These are phyloP conservation scores for Usnea hakonensis DNA, from an alignment of 495 filamentous ascomycete genomes.

Conservation along the genomic window DNA sequence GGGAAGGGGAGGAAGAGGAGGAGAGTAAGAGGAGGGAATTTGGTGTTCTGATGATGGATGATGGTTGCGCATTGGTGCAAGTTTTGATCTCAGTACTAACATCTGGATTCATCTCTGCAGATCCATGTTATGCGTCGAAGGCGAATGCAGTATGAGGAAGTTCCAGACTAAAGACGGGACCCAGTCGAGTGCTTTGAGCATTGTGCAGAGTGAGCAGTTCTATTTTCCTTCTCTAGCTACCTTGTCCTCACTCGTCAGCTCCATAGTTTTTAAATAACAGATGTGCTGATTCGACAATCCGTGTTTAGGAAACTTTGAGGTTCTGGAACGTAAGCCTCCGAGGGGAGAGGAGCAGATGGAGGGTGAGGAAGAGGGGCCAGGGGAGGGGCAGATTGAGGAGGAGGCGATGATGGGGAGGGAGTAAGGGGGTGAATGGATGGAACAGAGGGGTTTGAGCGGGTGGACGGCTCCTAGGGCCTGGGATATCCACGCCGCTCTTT, in stretches of 20 bases:
- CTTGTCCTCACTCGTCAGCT: no score
- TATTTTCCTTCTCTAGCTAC: background rate
- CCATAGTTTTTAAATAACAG: no score
- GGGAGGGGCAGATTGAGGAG: background rate
- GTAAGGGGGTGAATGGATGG: background rate
- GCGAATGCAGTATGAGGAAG: constrained; percentile 53
- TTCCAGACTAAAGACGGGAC: constrained; percentile 61
- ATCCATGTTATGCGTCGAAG: constrained; percentile 64
- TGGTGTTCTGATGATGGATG: background rate
- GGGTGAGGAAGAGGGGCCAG: background rate
- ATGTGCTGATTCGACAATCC: background rate
- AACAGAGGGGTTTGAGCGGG: background rate
- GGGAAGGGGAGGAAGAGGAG: background rate
- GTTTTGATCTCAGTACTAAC: background rate
- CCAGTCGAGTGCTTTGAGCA: constrained; percentile 45
- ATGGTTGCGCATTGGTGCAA: no score
- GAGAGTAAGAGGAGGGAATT: background rate
- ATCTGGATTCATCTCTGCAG: constrained; percentile 31
- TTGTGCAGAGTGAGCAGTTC: constrained; percentile 61
- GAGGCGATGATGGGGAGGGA: background rate
- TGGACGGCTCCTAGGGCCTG: background rate
- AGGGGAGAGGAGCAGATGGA: constrained; percentile 8
- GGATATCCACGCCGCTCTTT: background rate
- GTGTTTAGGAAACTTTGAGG: constrained; percentile 14
- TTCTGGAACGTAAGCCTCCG: constrained; percentile 15